Base-by-base conservation (phyloP, 2,329 filamentous ascomycete genomes). In the Cryphonectria japonica region DNA sequence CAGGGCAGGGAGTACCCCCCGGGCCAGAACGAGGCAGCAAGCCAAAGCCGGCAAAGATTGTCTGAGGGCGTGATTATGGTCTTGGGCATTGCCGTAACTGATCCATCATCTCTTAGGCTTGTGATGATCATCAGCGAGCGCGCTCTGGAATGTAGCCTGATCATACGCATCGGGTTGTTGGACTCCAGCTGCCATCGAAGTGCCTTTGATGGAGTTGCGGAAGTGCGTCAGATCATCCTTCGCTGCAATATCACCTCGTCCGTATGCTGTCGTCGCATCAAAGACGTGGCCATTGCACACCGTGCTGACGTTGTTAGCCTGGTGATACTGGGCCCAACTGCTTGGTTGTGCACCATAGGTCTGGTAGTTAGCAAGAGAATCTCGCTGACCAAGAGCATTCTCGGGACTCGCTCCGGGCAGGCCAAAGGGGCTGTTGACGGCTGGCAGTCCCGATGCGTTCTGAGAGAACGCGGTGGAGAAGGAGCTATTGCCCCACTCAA, bases 351-450 rank as follows among this genome's bases (percentile, higher is more conserved):
- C 39, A 9, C 43, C 19, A 65, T 67, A 46, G 7, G 68, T 69
- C 37, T 71, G 66, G 43, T 69, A 69, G 29, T 69, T 62, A 13
- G 66, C 32, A 39, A 66, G 64, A 22, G 52, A 9, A 22, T 72
- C 71, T 32, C 71, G 57, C 34, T 69, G 71, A 29, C 63, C 62
- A 37, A 63, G 50, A 16, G 19, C 69, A 9, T 67, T 63, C 22
- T 69, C 61, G 26, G 68, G 16, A 41, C 69, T 70, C 43, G 71
- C 41, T 71, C 67, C 39, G 52, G 77, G 75, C 34, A 79, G 22
- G 16, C 78, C 79, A 70, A 75, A 77, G 0, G 79, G 76, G 69
- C 78, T 79, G 67, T 81, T 78, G 43, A 80, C 77, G 2, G 74
- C 75, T 8, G 80, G 78, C 41, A 80, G 71, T 65, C 76, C 78